Evolutionary conservation across 169 alveolate species (phyloP), one percentile per base, ranked within the genome.

Genomic region (Ichthyophthirius multifiliis): DNA sequence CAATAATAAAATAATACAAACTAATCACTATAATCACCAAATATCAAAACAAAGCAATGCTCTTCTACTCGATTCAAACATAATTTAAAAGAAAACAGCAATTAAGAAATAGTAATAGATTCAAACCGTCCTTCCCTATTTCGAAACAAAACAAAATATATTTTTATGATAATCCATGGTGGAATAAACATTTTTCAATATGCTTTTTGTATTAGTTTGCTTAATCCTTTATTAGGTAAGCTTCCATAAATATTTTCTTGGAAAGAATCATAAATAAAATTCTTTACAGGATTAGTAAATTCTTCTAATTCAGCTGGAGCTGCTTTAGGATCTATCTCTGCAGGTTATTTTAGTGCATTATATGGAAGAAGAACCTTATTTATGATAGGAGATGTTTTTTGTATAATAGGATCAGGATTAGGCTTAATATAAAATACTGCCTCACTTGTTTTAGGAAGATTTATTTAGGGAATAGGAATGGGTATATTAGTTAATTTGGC

Each of bases 361-460:
- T 55, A 55, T 55, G 71, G 71, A 2, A 55, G 71, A 55, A 55
- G 71, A 55, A 55, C 71, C 13, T 55, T 55, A 27, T 55, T 55
- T 55, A 55, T 55, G 12, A 39, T 27, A 18, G 71, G 71, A 20
- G 71, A 55, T 27, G 31, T 55, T 12, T 55, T 55, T 7, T 55
- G 71, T 7, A 23, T 55, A 4, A 16, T 55, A 27, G 71, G 71
- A 16, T 55, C 71, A 10, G 71, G 27, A 12, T 27, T 55, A 12
- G 31, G 23, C 43, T 23, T 55, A 15, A 55, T 55, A 10, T 55
- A 55, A 55, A 55, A 55, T 27, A 55, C 71, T 20, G 71, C 43
- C 2, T 55, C 71, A 27, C 31, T 55, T 55, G 71, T 55, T 27
- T 55, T 55, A 12, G 71, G 71, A 20, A 55, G 71, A 55, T 55